Conservation (phyloP, 441 rosid species). For the Raphanus hybrid region DNA sequence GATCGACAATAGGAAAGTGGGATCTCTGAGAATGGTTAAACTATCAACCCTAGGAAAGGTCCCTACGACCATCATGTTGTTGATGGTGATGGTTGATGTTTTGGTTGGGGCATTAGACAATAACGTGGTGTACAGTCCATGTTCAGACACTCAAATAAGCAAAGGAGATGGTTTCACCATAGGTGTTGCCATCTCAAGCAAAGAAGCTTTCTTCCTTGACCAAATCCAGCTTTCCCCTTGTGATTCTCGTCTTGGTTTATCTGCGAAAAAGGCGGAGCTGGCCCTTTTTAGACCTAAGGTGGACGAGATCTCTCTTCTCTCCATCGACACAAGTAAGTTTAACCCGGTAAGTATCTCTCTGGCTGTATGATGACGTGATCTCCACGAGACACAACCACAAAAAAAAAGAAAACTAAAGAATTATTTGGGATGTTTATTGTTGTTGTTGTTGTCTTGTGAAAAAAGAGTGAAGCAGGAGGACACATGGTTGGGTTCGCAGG, state of each 20-base stretch:
- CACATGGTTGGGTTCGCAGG: constrained; percentile 92
- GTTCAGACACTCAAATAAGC: constrained; percentile 64
- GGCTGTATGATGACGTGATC: neutral
- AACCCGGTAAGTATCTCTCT: constrained; percentile 53
- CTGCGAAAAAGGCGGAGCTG: constrained; percentile 55
- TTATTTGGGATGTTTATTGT: neutral
- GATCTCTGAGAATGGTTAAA: constrained; percentile 21
- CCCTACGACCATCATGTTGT: constrained; percentile 1
- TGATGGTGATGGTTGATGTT: constrained; percentile 6
- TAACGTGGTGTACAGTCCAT: constrained; percentile 65
- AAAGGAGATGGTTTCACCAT: constrained; percentile 84
- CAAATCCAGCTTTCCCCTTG: constrained; percentile 87
- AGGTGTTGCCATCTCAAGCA: constrained; percentile 72
- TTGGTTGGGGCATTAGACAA: constrained; percentile 54
- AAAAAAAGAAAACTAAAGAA: neutral
- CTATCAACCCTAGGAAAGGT: constrained; percentile 4
- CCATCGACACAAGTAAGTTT: constrained; percentile 57
- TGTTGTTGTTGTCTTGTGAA: constrained; percentile 17
- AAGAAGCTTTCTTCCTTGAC: constrained; percentile 64
- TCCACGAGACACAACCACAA: neutral
- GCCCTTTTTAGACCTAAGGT: constrained; percentile 80
- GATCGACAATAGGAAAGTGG: too few species aligned
- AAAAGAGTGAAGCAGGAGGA: constrained; percentile 63
- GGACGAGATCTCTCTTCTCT: constrained; percentile 84
- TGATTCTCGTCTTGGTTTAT: constrained; percentile 69